Conservation (phyloP, 1,284 basidiomycete genomes). For the Ganoderma boninense region DNA sequence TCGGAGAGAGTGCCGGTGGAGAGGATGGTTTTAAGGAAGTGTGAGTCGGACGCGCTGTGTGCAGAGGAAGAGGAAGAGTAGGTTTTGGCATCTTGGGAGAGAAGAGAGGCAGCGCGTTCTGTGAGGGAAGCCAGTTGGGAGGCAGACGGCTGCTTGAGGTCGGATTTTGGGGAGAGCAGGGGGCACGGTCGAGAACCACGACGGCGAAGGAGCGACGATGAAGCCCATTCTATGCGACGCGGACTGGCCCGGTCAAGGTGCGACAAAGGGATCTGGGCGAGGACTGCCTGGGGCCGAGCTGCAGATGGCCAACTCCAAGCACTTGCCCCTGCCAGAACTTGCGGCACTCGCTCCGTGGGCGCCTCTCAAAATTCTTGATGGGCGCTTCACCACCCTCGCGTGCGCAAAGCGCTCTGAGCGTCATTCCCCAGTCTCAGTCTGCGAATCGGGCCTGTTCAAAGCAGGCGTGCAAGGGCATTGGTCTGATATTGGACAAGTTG, state of each 20-base stretch:
- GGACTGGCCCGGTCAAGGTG: background rate
- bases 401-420: too few species aligned
- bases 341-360: too few species aligned
- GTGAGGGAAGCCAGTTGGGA: conserved; percentile 55
- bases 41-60: conserved; percentile 69
- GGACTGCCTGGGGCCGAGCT: background rate
- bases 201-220: conserved; percentile 59
- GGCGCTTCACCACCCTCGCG: too few species aligned
- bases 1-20: conserved; percentile 93
- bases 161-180: conserved; percentile 38
- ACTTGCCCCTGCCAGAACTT: too few species aligned
- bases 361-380: too few species aligned
- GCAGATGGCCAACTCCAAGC: background rate
- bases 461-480: too few species aligned
- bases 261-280: background rate
- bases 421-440: too few species aligned
- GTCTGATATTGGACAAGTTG: too few species aligned
- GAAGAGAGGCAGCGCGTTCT: conserved; percentile 59
- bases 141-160: conserved; percentile 47
- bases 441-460: too few species aligned
- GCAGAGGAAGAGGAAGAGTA: conserved; percentile 53
- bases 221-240: conserved; percentile 22
- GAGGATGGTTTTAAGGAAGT: conserved; percentile 87
- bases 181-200: conserved; percentile 64
- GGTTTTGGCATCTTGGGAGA: conserved; percentile 56